These are phyloP conservation scores for Talaromyces rugulosus DNA, from an alignment of 2,329 filamentous ascomycete genomes.

Conservation along the genomic window DNA sequence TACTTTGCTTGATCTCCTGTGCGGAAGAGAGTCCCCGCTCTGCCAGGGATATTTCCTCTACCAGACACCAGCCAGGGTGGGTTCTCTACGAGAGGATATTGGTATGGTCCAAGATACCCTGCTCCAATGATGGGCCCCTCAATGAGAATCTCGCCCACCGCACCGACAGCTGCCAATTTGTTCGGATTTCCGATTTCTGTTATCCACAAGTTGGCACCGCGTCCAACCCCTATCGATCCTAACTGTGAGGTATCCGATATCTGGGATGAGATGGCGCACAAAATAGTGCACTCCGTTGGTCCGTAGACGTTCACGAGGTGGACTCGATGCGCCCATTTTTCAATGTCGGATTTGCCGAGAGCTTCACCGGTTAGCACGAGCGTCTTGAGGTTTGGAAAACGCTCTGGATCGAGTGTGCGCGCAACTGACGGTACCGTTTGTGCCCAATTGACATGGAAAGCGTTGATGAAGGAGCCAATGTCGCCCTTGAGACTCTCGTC, in stretches of 20 bases:
- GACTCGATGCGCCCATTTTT: neutral
- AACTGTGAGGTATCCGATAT: too few relatives aligned
- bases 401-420: neutral
- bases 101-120: conserved; percentile 40
- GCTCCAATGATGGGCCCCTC: conserved; percentile 37
- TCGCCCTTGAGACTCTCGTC: conserved; percentile 22
- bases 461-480: neutral
- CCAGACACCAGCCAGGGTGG: conserved; percentile 35
- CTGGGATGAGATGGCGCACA: conserved; percentile 21
- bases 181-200: conserved; percentile 29
- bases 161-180: conserved; percentile 41
- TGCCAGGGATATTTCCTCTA: conserved; percentile 26
- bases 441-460: conserved; percentile 28
- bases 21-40: conserved; percentile 24
- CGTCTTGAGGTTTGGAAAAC: neutral
- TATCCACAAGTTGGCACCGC: conserved; percentile 19
- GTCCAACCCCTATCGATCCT: conserved; percentile 46
- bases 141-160: conserved; percentile 35
- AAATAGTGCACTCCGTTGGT: conserved; percentile 4
- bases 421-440: conserved; percentile 1
- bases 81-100: conserved; percentile 22
- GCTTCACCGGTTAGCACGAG: conserved; percentile 6
- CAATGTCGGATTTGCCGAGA: too few relatives aligned
- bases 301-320: conserved; percentile 4
- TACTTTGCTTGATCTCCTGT: conserved; percentile 28